Evolutionary conservation across 257 asterid species (phyloP), one percentile per base, ranked within the genome.

Genomic region (Ilex asprella): DNA sequence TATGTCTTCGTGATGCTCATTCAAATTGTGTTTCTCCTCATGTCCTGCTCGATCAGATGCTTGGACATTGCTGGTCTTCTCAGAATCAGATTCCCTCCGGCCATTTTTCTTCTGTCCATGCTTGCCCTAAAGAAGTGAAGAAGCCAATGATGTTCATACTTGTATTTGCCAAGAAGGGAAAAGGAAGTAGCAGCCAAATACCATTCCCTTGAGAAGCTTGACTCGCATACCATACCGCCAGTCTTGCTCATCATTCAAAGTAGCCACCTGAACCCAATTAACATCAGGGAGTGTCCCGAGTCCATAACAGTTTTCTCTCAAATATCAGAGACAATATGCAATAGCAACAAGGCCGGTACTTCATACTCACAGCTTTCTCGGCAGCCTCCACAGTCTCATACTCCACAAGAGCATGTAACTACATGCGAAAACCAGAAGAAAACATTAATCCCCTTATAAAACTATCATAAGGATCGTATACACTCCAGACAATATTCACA

Each of bases 201-300:
- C 99, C 88, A 35, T 41, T 81, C 82, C 87, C 67, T 77, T 84
- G 31, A 93, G 86, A 75, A 87, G 96, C 75, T 93, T 93, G 67
- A 93, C 99, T 67, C 99, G 84, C 83, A 89, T 75, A 52, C 99
- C 99, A 54, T 77, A 83, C 81, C 97, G 79, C 99, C 99, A 93
- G 81, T 93, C 97, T 66, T 93, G 95, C 75, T 87, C 96, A 56
- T 93, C 79, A 79, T 93, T 89, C 69, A 93, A 70, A 35, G 78
- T 71, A 68, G 82, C 82, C 72, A 70, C 99, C 99, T 92, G 75
- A 55, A 68, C 56, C 54, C 61, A 68, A 70, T 65, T 39, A 53
- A 55, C 61, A 73, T 46, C 62, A 53, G 58, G 46, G 44, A n/a
- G 30, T 14, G 15, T 14, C 8, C 14, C 11, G 0, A 53, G 30